A percentile compares a stretch with the other conserved stretches of the same genome.
These are phyloP conservation scores for Spathaspora passalidarum DNA, from an alignment of 805 yeast species.

Conservation along the genomic window DNA sequence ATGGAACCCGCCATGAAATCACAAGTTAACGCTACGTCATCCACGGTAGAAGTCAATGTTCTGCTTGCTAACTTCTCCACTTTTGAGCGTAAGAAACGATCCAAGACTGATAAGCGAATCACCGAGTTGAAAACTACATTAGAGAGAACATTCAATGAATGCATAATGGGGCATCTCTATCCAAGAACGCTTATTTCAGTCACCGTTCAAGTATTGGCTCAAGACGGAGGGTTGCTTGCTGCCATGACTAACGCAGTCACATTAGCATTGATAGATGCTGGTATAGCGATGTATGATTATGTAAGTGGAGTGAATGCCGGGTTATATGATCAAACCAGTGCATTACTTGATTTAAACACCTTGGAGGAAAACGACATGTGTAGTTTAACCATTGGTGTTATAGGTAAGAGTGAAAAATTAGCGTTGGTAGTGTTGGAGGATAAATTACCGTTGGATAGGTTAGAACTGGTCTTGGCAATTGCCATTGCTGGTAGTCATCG, in stretches of 20 bases:
- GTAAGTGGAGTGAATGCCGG: constrained; percentile 82
- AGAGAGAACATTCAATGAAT: constrained; percentile 69
- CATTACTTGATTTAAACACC: constrained; percentile 77
- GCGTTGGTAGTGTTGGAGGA: constrained; percentile 78
- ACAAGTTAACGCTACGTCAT: constrained; percentile 48
- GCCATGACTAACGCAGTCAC: constrained; percentile 83
- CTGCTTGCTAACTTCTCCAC: constrained; percentile 81
- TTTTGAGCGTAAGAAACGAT: constrained; percentile 66
- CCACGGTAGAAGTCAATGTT: constrained; percentile 60
- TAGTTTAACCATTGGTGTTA: constrained; percentile 74
- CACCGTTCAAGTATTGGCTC: constrained; percentile 72
- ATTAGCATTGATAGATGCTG: constrained; percentile 90
- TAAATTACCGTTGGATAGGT: constrained; percentile 75
- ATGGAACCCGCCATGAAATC: constrained; percentile 68
- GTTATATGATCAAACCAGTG: constrained; percentile 59
- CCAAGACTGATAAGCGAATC: constrained; percentile 66
- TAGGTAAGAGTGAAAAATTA: constrained; percentile 78
- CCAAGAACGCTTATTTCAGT: constrained; percentile 83
- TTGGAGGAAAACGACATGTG: constrained; percentile 85
- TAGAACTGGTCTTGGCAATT: constrained; percentile 72
- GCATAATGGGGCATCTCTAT: constrained; percentile 68
- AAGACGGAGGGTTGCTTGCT: constrained; percentile 87
- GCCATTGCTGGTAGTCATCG: constrained; percentile 87
- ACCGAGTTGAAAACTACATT: constrained; percentile 65
- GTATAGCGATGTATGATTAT: constrained; percentile 90